Evolutionary conservation across 306 rosid species (phyloP), one percentile per base, ranked within the genome.

Genomic region (Cicer judaicum): DNA sequence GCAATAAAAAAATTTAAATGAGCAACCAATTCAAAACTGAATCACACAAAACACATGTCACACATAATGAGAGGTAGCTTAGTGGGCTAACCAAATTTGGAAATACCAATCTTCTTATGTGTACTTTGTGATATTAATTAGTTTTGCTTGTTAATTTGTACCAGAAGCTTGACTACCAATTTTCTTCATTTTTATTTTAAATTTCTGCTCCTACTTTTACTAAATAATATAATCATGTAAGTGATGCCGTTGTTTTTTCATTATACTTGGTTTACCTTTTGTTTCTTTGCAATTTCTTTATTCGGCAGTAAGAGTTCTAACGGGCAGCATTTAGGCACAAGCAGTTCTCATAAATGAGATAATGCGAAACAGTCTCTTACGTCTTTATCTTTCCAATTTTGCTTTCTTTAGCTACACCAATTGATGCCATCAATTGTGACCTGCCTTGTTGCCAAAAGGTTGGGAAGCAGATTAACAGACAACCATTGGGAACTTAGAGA

Each of bases 381-480:
- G 40, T 73, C 39, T 18, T 63, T 9, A 8, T 50, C 56, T 69
- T 61, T 48, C 29, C 5, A 42, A 36, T 68, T 76, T 69, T 55
- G 46, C 54, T 19, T 68, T 39, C 29, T 78, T 74, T 92, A 91
- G 97, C 85, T 91, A 9, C 97, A 91, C 79, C 97, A 91, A 78
- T 89, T 91, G 95, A 91, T 91, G 97, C 97, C 97, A 67, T 89
- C 97, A 78, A 88, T 91, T 79, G 95, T 89, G 47, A 91, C 97
- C 70, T 91, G 97, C 87, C 95, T 91, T 69, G 97, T 91, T 76
- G 87, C 95, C 10, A 89, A 84, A 83, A 86, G 95, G 79, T 83
- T 91, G 86, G 97, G 97, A 18, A 89, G 85, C 64, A 78, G 97
- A 79, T 81, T 89, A 82, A 81, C 92, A 34, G 95, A 88, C 72